Evolutionary conservation across 257 asterid genomes (phyloP), one percentile per base, ranked within the genome.

Genomic region (Rubia yunnanensis): DNA sequence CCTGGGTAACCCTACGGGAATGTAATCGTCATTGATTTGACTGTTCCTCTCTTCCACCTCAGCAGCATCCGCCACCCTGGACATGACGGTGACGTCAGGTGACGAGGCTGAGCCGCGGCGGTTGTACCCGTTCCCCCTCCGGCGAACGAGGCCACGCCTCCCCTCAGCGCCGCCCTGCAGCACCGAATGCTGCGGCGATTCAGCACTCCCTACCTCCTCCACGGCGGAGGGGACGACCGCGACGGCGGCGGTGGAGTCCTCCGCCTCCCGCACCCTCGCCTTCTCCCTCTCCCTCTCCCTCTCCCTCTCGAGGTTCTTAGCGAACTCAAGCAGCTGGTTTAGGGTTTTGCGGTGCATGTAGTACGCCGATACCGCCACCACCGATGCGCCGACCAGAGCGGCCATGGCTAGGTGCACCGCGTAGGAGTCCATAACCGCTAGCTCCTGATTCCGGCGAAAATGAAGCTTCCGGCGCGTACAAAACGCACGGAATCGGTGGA

Each of bases 281-380:
- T 20, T 44, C 60, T 72, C 85, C 52, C 52, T 44, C 60, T 72
- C 85, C 14, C 75, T 71, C 24, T 50, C 77, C 24, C 71, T 73
- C 35, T 80, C 91, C 73, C 85, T 84, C 79, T 91, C 98, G 17
- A 89, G 79, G 59, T 86, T 76, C 79, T 81, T 92, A 3, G 91
- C 94, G 30, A 86, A 82, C 88, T 85, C 92, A 20, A 84, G 80
- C 73, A 92, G 65, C 82, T 92, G 98, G 68, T 81, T 82, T 35
- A 92, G 86, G 73, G 96, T 92, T 79, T 83, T 87, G 66, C 89
- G 74, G 81, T 92, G 95, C 96, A 92, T 89, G 77, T 85, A 89
- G 68, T 83, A 92, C 0, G 96, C 98, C 60, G 98, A 92, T 4
- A 87, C 87, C 9, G 98, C 98, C 17, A 92, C 92, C 35, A 85